Conservation (phyloP, 1,139 yeast genomes). For the Candida buenavistaensis region DNA sequence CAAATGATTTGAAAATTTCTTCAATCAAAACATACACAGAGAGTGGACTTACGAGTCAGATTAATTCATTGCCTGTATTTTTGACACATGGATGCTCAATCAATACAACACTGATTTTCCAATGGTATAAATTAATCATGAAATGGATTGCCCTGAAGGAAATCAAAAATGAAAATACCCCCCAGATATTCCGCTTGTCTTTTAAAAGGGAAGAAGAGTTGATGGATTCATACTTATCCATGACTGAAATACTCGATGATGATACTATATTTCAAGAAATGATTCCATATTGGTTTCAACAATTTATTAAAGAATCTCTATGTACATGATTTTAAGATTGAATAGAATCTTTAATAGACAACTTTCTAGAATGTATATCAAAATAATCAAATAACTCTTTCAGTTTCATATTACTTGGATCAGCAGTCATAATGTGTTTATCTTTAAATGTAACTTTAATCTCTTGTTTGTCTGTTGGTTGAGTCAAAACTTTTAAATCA, state of each 20-base stretch:
- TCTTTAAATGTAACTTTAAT: constrained; percentile 82
- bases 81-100: constrained; percentile 15
- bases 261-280: constrained; percentile 15
- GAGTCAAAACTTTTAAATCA: constrained; percentile 55
- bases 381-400: constrained; percentile 57
- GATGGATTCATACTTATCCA: constrained; percentile 11
- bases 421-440: constrained; percentile 66
- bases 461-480: constrained; percentile 50
- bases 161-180: constrained; percentile 4
- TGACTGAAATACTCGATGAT: constrained; percentile 4
- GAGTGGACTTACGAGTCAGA: constrained; percentile 16
- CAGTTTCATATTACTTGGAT: constrained; percentile 57
- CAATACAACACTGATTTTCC: constrained; percentile 16
- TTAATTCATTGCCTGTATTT: constrained; percentile 16
- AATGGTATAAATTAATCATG: constrained; percentile 21
- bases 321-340: constrained; percentile 15
- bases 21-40: constrained; percentile 20
- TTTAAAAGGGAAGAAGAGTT: constrained; percentile 11
- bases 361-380: constrained; percentile 70
- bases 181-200: constrained; percentile 9
- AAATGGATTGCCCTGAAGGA: constrained; percentile 13
- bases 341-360: constrained; percentile 67
- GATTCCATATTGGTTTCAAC: constrained; percentile 21
- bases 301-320: constrained; percentile 9
- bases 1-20: constrained; percentile 18